Evolutionary conservation across 2,329 filamentous ascomycete genomes (phyloP).

Genomic region (Penicillium rolfsii): DNA sequence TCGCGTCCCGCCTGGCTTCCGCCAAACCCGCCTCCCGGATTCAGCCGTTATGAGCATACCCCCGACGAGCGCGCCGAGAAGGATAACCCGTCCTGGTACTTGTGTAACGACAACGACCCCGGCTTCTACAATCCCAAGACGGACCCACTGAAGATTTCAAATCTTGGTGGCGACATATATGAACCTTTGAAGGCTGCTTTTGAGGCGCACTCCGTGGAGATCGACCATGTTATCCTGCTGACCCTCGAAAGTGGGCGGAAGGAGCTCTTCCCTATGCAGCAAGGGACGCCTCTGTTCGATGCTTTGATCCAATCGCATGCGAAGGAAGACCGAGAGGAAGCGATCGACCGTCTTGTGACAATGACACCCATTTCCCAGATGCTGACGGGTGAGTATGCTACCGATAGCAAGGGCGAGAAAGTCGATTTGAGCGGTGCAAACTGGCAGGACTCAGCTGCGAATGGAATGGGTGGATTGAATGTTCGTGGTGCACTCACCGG

Average conservation of each 20-base stretch:
- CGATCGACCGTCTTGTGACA: slow-evolving; percentile 33
- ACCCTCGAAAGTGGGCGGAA: slow-evolving; percentile 48
- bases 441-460: slow-evolving; percentile 26
- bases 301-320: slow-evolving; percentile 36
- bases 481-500: slow-evolving; percentile 44
- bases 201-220: slow-evolving; percentile 35
- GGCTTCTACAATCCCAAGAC: slow-evolving; percentile 38
- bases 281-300: slow-evolving; percentile 40
- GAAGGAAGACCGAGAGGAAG: slow-evolving; percentile 25
- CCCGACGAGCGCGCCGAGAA: slow-evolving; percentile 22
- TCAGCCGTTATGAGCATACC: slow-evolving; percentile 36
- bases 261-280: slow-evolving; percentile 46
- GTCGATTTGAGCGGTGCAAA: slow-evolving; percentile 25
- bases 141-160: slow-evolving; percentile 46
- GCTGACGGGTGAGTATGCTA: slow-evolving; percentile 42
- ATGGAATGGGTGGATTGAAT: slow-evolving; percentile 40
- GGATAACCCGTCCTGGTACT: slow-evolving; percentile 23
- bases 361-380: slow-evolving; percentile 40
- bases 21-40: slow-evolving; percentile 33
- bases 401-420: slow-evolving; percentile 34
- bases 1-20: slow-evolving; percentile 39
- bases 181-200: slow-evolving; percentile 35
- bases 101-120: slow-evolving; percentile 20
- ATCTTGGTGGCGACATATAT: slow-evolving; percentile 39
- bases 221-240: slow-evolving; percentile 45